A percentile compares a stretch with the other conserved stretches of the same genome.
Conservation (phyloP, 78 protist species). For the Protostelium mycophagum region DNA sequence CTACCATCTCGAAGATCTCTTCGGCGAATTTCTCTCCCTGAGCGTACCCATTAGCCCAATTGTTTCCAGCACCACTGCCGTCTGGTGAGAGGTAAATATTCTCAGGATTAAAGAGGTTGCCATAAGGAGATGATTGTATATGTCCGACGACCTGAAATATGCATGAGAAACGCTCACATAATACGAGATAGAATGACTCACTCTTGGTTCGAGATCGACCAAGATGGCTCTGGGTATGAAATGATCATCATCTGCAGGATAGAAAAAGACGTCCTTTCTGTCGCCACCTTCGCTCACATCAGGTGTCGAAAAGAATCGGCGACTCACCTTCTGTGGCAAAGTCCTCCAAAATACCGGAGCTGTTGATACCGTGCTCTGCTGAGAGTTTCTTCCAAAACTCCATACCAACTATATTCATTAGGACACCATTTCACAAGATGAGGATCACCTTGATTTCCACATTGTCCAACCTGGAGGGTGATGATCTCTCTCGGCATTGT, state of each 20-base stretch:
- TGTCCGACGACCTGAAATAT: constrained; percentile 60
- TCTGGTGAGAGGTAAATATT: constrained; percentile 72
- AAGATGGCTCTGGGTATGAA: constrained; percentile 97
- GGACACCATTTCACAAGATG: background rate
- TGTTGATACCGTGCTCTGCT: constrained; percentile 96
- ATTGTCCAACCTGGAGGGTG: constrained; percentile 97
- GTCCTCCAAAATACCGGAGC: constrained; percentile 85
- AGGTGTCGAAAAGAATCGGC: background rate
- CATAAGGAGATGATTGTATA: constrained; percentile 45
- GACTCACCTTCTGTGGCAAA: constrained; percentile 44
- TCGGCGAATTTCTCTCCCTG: constrained; percentile 68
- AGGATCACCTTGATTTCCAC: constrained; percentile 96
- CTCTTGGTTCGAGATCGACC: constrained; percentile 97
- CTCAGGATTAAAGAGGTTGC: constrained; percentile 89
- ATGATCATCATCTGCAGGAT: constrained; percentile 97
- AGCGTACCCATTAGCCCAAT: constrained; percentile 89
- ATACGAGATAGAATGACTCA: constrained; percentile 13
- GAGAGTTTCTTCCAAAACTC: constrained; percentile 98
- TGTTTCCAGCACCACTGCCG: constrained; percentile 98
- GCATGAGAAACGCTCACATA: background rate
- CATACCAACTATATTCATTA: constrained; percentile 73
- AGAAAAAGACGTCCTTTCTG: constrained; percentile 98
- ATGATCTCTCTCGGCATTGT: constrained; percentile 92
- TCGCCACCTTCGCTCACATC: constrained; percentile 66
- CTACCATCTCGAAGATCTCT: constrained; percentile 91